Evolutionary conservation across 768 basidiomycete genomes (phyloP), one percentile per base, ranked within the genome.

Genomic region (Tephrocybe rancida): DNA sequence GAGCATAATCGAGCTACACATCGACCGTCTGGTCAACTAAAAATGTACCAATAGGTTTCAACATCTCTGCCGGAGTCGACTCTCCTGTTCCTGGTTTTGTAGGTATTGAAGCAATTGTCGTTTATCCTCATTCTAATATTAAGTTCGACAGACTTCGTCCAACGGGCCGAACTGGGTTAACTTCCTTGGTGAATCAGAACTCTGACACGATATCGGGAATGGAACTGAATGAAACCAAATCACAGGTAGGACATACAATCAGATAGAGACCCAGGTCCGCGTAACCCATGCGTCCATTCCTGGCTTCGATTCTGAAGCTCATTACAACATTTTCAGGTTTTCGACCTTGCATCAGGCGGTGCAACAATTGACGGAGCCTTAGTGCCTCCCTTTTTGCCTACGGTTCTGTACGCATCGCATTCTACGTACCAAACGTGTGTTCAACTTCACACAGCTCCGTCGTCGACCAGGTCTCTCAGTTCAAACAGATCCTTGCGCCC

Each of bases 121-220:
- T 35, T 8, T 24, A n/a, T 47, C 5, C 24, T 16, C 6, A 42
- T 22, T 5, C 24, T 43, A 2, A 38, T 35, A 44, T 9, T 22
- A 13, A 16, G 16, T 26, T 27, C 34, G 3, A 22, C 25, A 86
- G 82, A 80, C 78, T 8, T 82, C 81, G 6, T 82, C 82, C 14
- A 83, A 85, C 62, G 84, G 85, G 16, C 83, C 76, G 0, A 86
- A 84, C 63, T 87, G 84, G 84, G 82, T 83, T 5, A 64, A 78
- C 52, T 78, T 71, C 58, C 70, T 84, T 49, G 71, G 83, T 84
- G 51, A 56, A 70, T 13, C 29, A 11, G 35, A 37, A 29, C 16
- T 14, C 54, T 22, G 34, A 32, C 30, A 3, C n/a, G 5, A 8
- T 2, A 19, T 27, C 8, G 14, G 11, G 16, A 24, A 21, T n/a